phyloP scores from a whole-genome alignment of 2,329 filamentous ascomycete genomes.

The Bisporella sp. region DNA sequence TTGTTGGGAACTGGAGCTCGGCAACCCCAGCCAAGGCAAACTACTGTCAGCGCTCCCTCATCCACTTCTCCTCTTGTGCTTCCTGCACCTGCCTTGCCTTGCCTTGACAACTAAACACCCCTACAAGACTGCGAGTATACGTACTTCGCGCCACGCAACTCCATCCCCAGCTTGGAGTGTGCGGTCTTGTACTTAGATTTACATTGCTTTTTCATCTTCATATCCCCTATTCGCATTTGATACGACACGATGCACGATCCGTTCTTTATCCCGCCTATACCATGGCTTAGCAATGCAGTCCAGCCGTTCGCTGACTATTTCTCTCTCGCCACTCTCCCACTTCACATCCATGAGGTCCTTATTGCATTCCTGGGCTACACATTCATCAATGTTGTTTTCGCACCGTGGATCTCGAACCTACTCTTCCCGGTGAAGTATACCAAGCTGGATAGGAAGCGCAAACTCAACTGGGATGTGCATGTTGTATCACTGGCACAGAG shows the following conservation, averaged over 20 bases:
- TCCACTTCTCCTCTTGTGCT: too few relatives aligned
- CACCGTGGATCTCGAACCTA: conserved; percentile 56
- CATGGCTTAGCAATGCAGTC: conserved; percentile 43
- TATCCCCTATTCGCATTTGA: neutral
- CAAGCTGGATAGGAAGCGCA: conserved; percentile 52
- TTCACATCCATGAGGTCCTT: conserved; percentile 73
- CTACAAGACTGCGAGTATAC: too few relatives aligned
- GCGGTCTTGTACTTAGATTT: neutral
- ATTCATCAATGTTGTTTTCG: conserved; percentile 56
- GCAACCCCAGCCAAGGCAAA: too few relatives aligned
- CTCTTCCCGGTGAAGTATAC: conserved; percentile 60
- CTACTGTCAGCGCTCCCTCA: too few relatives aligned
- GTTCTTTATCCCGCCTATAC: conserved; percentile 54
- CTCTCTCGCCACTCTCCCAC: conserved; percentile 57
- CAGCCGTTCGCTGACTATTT: conserved; percentile 59
- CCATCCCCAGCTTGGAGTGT: neutral
- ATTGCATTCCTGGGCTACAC: conserved; percentile 62
- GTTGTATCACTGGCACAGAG: conserved; percentile 79
- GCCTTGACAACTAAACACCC: too few relatives aligned
- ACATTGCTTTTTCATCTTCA: neutral
- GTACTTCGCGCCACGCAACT: too few relatives aligned
- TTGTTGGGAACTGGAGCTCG: too few relatives aligned
- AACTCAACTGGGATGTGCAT: conserved; percentile 78
- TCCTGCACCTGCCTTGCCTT: too few relatives aligned
- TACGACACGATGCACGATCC: conserved; percentile 59